These are phyloP conservation scores for Fusarium scirpi DNA, from an alignment of 2,329 filamentous ascomycete species.

Conservation along the genomic window DNA sequence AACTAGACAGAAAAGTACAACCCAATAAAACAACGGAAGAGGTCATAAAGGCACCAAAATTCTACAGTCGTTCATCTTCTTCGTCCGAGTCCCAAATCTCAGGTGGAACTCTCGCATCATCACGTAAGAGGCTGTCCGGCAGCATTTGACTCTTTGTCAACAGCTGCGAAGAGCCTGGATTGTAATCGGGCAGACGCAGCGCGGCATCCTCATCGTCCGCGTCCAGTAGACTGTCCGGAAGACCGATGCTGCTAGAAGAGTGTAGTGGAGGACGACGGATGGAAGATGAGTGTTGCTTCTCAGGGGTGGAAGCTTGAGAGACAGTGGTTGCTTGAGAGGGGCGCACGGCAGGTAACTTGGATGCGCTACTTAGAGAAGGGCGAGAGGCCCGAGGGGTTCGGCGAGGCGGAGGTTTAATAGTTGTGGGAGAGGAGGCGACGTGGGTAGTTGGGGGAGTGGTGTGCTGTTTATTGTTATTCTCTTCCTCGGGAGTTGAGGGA, in stretches of 20 bases:
- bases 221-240: conserved; percentile 32
- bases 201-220: conserved; percentile 48
- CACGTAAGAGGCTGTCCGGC: conserved; percentile 59
- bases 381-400: conserved; percentile 33
- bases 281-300: conserved; percentile 37
- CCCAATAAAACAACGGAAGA: neutral
- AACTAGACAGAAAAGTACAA: neutral
- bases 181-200: conserved; percentile 25
- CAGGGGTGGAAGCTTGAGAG: conserved; percentile 52
- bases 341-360: conserved; percentile 30
- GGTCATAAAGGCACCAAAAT: neutral
- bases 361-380: conserved; percentile 24
- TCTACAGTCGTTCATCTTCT: conserved; percentile 37
- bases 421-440: conserved; percentile 17
- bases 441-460: conserved; percentile 33
- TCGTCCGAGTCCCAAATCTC: conserved; percentile 56
- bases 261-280: conserved; percentile 28
- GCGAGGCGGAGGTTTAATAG: conserved; percentile 38
- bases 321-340: conserved; percentile 55
- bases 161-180: conserved; percentile 58
- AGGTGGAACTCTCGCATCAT: conserved; percentile 49
- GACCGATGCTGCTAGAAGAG: conserved; percentile 46
- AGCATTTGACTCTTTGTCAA: conserved; percentile 65
- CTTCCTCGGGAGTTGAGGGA: conserved; percentile 50
- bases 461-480: conserved; percentile 12